Base-by-base conservation (phyloP, 2,329 filamentous ascomycete species). In the Hymenoscyphus infarciens region DNA sequence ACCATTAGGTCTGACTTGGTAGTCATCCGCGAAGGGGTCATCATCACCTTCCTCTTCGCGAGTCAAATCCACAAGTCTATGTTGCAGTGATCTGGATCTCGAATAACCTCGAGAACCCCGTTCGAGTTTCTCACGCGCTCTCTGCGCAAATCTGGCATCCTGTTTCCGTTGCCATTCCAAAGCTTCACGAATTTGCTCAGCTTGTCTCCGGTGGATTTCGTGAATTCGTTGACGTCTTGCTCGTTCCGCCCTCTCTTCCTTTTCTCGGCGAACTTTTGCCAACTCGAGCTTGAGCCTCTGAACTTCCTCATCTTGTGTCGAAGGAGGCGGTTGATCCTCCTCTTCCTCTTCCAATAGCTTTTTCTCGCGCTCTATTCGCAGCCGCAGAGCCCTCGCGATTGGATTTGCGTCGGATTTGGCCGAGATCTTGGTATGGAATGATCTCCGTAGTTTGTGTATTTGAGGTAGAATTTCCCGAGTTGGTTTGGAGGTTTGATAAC, bases 1-100 rank as follows among this genome's bases (percentile, higher is more conserved):
- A 15, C 42, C 42, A 6, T 49, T 49, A 10, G 10, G 42, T 22
- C 64, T 58, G 31, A 60, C 56, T 2, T 15, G 39, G n/a, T 38
- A 56, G 29, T 64, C 35, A 16, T 63, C 61, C n/a, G 58, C 57
- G 22, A 66, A 61, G 15, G 62, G 59, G 33, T 64, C 65, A n/a
- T 38, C 25, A n/a, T 54, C 57, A 11, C 49, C 57, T 52, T 29
- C 53, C 10, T 39, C 61, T 25, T 25, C 52, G 25, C 16, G n/a
- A 8, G 42, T 49, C 42, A 49, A 25, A 49, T 22, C 19, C 42
- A 22, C 42, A 49, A 49, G 42, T 49, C 19, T 15, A 49, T 49
- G 19, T 2, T 22, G 42, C 42, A 49, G 13, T 3, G 16, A 3
- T 11, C 19, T 22, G 8, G 42, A 22, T 22, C 19, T 19, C 7